Base-by-base conservation (phyloP, 1,139 yeast species). In the Yamadazyma sp. region DNA sequence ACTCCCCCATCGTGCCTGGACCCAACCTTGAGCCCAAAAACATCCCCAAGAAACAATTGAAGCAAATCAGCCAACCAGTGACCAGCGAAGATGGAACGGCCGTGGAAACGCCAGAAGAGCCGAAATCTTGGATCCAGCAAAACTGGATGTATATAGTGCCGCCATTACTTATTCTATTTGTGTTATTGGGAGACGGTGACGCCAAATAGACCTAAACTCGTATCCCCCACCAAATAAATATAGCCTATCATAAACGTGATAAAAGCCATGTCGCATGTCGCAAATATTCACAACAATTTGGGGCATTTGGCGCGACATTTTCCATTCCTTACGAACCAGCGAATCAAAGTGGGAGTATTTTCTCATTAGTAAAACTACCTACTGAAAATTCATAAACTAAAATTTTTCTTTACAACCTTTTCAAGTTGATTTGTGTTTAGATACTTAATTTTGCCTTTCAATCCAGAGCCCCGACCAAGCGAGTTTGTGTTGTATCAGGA, bases 91-190 rank as follows among this genome's bases (percentile, higher is more conserved):
- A 59, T 4, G 70, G 66, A 0, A 54, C 57, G 12, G 59, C 54
- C 33, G 53, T 43, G 15, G 59, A 54, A 31, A 57, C 53, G 30
- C 57, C 54, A 6, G 68, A 54, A 23, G 56, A 52, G 2, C 66
- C 53, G 18, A 63, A 75, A 38, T 70, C 79, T 2, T 77, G 74
- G 62, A 58, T 77, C 18, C 80, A 76, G 48, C 70, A 70, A 55
- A 68, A 78, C 52, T 77, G 82, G 82, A 61, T 73, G 61, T 76
- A 73, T 50, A 45, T 71, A 18, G 72, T 67, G 2, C 65, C 70
- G 10, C 76, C 78, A 13, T 53, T 73, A 33, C 35, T 73, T 13
- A 41, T 73, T 12, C 39, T 73, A 23, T 45, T 65, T 44, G 46
- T 63, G 39, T 38, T 62, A 29, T 40, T 56, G 23, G 64, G 61